phyloP scores from a whole-genome alignment of 202 grass and related monocot genomes.

The Eragrostis tef region DNA sequence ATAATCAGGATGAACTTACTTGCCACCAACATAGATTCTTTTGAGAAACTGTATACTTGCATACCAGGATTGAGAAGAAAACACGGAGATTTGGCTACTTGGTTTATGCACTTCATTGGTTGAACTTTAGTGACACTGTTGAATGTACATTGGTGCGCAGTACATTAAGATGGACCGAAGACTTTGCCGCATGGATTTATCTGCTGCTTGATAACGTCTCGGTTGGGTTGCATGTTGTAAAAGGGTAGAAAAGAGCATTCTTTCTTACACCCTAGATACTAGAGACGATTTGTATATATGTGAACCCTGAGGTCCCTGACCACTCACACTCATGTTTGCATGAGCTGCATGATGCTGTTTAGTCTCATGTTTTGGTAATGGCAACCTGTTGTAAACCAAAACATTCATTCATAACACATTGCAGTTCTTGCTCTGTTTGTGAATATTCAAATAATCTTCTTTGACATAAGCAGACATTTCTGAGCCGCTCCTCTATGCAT shows the following conservation, averaged over 20 bases:
- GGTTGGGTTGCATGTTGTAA: conserved; percentile 14
- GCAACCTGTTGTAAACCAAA: too few species aligned
- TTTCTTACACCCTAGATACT: neutral
- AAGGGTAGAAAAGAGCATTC: neutral
- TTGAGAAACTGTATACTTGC: conserved; percentile 5
- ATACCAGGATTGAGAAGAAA: neutral
- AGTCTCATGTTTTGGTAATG: too few species aligned
- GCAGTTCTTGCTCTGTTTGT: too few species aligned
- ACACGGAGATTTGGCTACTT: conserved; percentile 9
- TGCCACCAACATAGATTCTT: conserved; percentile 31
- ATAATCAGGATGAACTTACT: conserved; percentile 15
- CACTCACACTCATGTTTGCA: too few species aligned
- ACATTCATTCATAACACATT: too few species aligned
- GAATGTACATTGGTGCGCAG: neutral
- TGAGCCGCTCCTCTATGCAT: too few species aligned
- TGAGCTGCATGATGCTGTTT: too few species aligned
- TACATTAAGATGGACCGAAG: neutral
- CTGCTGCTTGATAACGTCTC: neutral
- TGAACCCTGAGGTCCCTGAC: neutral
- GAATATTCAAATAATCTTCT: too few species aligned
- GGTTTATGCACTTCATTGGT: neutral
- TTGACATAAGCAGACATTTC: too few species aligned
- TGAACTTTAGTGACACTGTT: neutral
- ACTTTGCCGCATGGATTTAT: neutral
- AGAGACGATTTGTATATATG: neutral